These are phyloP conservation scores for Sambucus nigra DNA, from an alignment of 129 eudicot genomes.

Conservation along the genomic window DNA sequence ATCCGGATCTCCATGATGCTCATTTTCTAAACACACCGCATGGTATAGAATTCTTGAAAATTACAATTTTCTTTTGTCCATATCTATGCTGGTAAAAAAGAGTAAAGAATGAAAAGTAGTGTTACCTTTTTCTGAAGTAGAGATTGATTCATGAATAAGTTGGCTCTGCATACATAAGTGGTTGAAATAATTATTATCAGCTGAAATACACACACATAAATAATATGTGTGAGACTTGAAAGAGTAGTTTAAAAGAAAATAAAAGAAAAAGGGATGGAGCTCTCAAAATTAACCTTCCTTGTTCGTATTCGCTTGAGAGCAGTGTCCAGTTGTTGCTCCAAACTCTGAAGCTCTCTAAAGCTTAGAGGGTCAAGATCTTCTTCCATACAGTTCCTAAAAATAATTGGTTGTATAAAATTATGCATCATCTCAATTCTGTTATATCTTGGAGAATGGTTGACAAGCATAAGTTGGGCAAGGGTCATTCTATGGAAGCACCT, in stretches of 20 bases:
- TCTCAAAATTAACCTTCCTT: conserved; percentile 18
- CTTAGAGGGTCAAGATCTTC: conserved; percentile 28
- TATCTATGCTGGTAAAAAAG: no score
- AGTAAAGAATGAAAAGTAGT: no score
- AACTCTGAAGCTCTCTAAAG: conserved; percentile 31
- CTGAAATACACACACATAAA: no score
- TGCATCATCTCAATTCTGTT: not conserved
- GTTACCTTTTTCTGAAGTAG: conserved; percentile 1
- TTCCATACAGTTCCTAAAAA: conserved; percentile 25
- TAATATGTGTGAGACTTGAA: not conserved
- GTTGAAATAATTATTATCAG: not conserved
- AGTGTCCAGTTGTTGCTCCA: conserved; percentile 30
- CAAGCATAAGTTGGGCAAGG: no score
- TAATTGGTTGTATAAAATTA: not conserved
- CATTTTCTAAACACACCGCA: no score
- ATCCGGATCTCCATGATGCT: no score
- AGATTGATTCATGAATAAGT: not conserved
- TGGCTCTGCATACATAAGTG: not conserved
- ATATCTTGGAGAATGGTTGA: no score
- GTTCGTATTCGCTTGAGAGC: conserved; percentile 24
- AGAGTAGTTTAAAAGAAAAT: not conserved
- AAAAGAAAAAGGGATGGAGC: not conserved
- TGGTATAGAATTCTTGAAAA: no score
- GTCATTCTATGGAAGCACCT: no score
- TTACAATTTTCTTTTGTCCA: no score